phyloP scores from a whole-genome alignment of 176 grass and related monocot genomes.

The Chloris gayana region DNA sequence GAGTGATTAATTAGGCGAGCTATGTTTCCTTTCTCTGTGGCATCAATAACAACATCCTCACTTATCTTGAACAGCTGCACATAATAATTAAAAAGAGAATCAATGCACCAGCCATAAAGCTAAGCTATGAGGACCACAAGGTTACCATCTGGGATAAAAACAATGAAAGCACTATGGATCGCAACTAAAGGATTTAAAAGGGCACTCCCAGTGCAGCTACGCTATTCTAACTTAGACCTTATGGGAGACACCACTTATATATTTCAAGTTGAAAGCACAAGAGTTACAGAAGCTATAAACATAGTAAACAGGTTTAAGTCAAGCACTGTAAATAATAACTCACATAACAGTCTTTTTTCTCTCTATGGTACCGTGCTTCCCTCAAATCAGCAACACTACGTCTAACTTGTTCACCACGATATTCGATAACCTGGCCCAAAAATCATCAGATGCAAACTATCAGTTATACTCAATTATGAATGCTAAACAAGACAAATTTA shows the following conservation, averaged over 20 bases:
- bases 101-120: neutral
- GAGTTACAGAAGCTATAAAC: neutral
- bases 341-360: conserved; percentile 96
- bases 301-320: neutral
- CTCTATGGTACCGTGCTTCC: conserved; percentile 75
- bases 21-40: conserved; percentile 87
- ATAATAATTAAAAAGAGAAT: conserved; percentile 26
- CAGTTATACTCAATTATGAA: neutral
- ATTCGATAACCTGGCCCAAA: conserved; percentile 76
- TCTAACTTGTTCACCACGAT: conserved; percentile 91
- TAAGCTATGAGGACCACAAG: neutral
- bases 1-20: conserved; percentile 92
- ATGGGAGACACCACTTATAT: neutral
- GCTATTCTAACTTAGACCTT: too few relatives aligned
- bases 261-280: conserved; percentile 16
- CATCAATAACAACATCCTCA: conserved; percentile 92
- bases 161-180: neutral
- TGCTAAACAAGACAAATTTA: neutral
- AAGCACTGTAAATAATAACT: conserved; percentile 35
- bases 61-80: conserved; percentile 91
- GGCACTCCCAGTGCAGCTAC: neutral
- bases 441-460: conserved; percentile 6
- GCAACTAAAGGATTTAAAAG: neutral
- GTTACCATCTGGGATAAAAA: neutral
- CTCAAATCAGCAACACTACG: conserved; percentile 85